phyloP scores from a whole-genome alignment of 352 stramenopile species.

The Pythium phragmiticola region DNA sequence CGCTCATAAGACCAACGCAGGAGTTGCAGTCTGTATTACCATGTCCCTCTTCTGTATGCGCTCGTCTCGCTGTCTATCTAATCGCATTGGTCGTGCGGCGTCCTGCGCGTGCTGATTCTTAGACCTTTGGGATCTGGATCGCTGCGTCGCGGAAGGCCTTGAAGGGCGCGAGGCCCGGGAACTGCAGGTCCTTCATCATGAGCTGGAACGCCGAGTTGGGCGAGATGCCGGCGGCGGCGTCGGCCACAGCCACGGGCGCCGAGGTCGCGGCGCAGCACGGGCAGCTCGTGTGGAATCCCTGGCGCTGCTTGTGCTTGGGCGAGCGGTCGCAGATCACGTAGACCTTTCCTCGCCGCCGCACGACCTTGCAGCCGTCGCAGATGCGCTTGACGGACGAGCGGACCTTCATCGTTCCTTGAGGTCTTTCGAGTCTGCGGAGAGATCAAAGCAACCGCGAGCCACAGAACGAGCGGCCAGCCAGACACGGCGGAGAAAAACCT shows the following conservation, averaged over 20 bases:
- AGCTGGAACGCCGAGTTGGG: constrained; percentile 91
- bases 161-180: constrained; percentile 81
- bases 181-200: constrained; percentile 94
- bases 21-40: too few species aligned
- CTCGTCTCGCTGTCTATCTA: constrained; percentile 1
- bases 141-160: constrained; percentile 73
- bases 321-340: constrained; percentile 91
- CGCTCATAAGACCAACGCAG: too few species aligned
- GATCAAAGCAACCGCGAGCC: constrained; percentile 8
- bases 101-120: neutral
- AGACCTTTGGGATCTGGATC: constrained; percentile 76
- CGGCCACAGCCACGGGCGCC: constrained; percentile 24
- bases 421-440: constrained; percentile 15
- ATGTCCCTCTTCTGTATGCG: neutral
- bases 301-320: constrained; percentile 92
- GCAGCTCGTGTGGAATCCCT: constrained; percentile 87
- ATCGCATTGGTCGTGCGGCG: constrained; percentile 1
- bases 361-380: constrained; percentile 91
- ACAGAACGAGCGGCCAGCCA: constrained; percentile 12
- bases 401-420: constrained; percentile 80
- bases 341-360: constrained; percentile 81
- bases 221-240: constrained; percentile 47
- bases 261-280: constrained; percentile 34
- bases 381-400: constrained; percentile 90
- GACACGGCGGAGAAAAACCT: constrained; percentile 13